Base-by-base conservation (phyloP, 208 protist genomes). In the Leptomonas pyrrhocoris region DNA sequence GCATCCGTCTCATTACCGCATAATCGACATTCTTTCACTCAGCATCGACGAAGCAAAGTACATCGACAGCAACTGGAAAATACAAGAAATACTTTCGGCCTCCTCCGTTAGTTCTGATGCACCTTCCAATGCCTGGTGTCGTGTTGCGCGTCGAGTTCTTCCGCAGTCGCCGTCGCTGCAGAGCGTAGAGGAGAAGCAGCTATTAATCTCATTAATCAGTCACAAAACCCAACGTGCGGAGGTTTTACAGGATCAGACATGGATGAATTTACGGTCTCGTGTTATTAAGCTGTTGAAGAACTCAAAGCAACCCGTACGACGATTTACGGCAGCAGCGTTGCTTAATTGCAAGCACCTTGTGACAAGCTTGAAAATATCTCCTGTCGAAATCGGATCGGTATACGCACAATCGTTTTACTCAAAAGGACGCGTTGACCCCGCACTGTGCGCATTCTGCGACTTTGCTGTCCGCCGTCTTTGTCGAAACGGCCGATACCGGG, bases 391-490 rank as follows among this genome's bases (percentile, higher is more conserved):
- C 16, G 40, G 3, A 36, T n/a, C 40, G 1, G 25, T 62, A 25
- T 46, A 62, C 23, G 56, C 56, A 21, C 69, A 80, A 18, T 81
- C 79, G 16, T 92, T 87, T 68, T 56, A 78, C 31, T 81, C 81
- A 21, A 73, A 68, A 45, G 38, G 43, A n/a, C 51, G 38, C 23
- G 70, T 72, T 13, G 71, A 79, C 34, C 54, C 50, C 0, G 19
- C 46, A 7, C 74, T 92, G 60, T 55, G 76, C 11, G 55, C 55
- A 19, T 73, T 77, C 18, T 86, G 83, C 46, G 27, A 73, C 7
- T 57, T 51, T 5, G 63, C 77, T n/a, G n/a, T 87, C 2, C 68
- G 73, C 15, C 70, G 56, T 7, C 45, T 85, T 11, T 76, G 75
- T n/a, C 62, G 69, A 4, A 38, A 57, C 0, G 78, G 73, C 7